Base-by-base conservation (phyloP, 768 basidiomycete species). In the Cyclocybe cylindracea region DNA sequence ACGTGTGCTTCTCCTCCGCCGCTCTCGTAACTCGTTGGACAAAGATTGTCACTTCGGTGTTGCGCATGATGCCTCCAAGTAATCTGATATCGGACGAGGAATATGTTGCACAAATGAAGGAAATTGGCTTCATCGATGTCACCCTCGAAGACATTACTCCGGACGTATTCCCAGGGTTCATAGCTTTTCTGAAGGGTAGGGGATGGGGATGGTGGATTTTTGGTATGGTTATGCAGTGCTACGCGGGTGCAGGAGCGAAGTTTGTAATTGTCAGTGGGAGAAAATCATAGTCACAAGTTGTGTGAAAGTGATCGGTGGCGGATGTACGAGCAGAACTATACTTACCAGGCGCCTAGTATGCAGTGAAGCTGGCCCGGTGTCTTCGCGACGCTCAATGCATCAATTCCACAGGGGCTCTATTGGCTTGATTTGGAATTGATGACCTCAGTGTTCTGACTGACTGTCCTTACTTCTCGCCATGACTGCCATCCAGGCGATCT, bases 401-500 rank as follows among this genome's bases (percentile, higher is more conserved):
- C 24, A 24, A 5, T 24, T 24, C 3, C 24, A 24, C 24, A 24
- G 24, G 24, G 24, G 24, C 24, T 24, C 24, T 24, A 24, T 24
- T 24, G 24, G 24, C 24, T 5, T 24, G 10, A 44, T 33, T 24
- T 39, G 41, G 44, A 40, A 49, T 48, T 46, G 7, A 35, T 36
- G 29, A 41, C 16, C 19, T 50, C 37, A 29, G 36, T 48, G 35
- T 45, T 29, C 33, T 45, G 44, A 48, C 38, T 10, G 39, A 19
- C 50, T 41, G 46, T 48, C 35, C 42, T 56, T 58, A 46, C 52
- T 61, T 57, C 48, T 44, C 41, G 55, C 65, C 46, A 85, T 85
- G 85, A 82, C 85, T 51, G 84, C 85, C 63, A 89, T 91, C 55
- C 90, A 91, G 69, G 84, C 88, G 46, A 76, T 93, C 60, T 78